Conservation (phyloP, 2,329 filamentous ascomycete genomes). For the Drechslera avenae region DNA sequence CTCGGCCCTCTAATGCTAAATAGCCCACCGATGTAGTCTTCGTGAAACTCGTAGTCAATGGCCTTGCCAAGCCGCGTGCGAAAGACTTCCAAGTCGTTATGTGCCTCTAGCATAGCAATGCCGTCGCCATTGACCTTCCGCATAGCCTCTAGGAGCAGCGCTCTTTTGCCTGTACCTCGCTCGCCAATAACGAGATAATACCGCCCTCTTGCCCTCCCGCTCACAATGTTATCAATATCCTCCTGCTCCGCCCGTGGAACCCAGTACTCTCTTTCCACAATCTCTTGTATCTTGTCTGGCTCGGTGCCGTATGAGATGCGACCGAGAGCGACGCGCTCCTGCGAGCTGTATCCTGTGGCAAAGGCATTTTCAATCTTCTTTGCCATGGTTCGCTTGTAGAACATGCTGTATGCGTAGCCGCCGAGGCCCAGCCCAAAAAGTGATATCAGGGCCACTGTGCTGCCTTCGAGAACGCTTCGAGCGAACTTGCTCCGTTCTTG, state of each 20-base stretch:
- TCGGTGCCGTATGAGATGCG: conserved; percentile 37
- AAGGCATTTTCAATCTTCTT: conserved; percentile 46
- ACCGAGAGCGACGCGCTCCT: conserved; percentile 40
- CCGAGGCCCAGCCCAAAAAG: conserved; percentile 41
- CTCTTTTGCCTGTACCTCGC: conserved; percentile 94
- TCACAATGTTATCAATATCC: conserved; percentile 79
- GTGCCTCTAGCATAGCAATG: conserved; percentile 93
- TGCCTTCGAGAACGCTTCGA: conserved; percentile 42
- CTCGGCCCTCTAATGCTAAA: conserved; percentile 92
- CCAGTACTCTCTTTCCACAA: conserved; percentile 69
- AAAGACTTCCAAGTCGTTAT: conserved; percentile 93
- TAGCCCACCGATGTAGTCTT: conserved; percentile 94
- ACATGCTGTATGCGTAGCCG: conserved; percentile 42
- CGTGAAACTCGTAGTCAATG: conserved; percentile 93
- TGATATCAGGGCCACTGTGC: conserved; percentile 43
- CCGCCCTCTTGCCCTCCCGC: conserved; percentile 72
- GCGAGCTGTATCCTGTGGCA: conserved; percentile 40
- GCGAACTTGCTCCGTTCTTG: conserved; percentile 38
- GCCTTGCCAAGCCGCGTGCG: conserved; percentile 90
- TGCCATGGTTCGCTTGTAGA: conserved; percentile 40
- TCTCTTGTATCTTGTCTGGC: conserved; percentile 33
- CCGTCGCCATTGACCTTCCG: conserved; percentile 85
- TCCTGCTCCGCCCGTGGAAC: conserved; percentile 79
- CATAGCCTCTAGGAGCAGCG: conserved; percentile 94
- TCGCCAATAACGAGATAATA: conserved; percentile 93